Percentiles rank a stretch among this genome's conserved stretches.
These are phyloP conservation scores for Solanum pennellii DNA, from an alignment of 257 asterid species.

Conservation along the genomic window DNA sequence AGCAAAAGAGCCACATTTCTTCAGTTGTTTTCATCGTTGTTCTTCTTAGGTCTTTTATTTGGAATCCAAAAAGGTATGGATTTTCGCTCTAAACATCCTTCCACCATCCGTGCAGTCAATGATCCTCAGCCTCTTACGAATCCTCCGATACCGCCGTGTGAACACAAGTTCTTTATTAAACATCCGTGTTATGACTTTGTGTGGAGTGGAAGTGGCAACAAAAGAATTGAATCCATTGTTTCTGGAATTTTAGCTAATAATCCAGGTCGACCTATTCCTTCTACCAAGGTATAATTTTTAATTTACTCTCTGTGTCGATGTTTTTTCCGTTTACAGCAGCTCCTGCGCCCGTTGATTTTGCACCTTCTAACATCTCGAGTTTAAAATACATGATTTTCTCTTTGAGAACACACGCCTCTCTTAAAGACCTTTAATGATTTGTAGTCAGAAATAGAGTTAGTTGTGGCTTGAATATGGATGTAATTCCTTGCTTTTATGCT, in stretches of 20 bases:
- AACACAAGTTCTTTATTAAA: constrained; percentile 17
- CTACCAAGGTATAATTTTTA: constrained; percentile 4
- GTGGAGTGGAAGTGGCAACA: constrained; percentile 25
- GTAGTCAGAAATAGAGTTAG: neutral
- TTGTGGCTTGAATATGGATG: neutral
- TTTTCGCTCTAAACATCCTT: neutral
- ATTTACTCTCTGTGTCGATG: neutral
- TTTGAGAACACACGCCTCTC: neutral
- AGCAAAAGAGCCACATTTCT: constrained; percentile 12
- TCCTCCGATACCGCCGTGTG: constrained; percentile 29
- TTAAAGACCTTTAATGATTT: neutral
- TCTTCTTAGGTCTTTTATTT: constrained; percentile 20
- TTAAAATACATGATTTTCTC: neutral
- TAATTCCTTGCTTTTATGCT: neutral
- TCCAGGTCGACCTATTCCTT: constrained; percentile 20
- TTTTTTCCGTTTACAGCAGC: neutral
- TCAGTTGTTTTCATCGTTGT: constrained; percentile 22
- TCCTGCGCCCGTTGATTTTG: neutral
- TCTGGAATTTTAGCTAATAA: constrained; percentile 17
- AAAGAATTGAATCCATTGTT: constrained; percentile 16
- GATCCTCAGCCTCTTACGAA: constrained; percentile 9
- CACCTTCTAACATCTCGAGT: neutral
- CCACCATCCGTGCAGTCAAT: neutral
- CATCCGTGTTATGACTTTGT: constrained; percentile 29
- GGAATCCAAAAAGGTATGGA: constrained; percentile 4